These are phyloP conservation scores for Hansenula lynferdii DNA, from an alignment of 1,139 yeast genomes.

Conservation along the genomic window DNA sequence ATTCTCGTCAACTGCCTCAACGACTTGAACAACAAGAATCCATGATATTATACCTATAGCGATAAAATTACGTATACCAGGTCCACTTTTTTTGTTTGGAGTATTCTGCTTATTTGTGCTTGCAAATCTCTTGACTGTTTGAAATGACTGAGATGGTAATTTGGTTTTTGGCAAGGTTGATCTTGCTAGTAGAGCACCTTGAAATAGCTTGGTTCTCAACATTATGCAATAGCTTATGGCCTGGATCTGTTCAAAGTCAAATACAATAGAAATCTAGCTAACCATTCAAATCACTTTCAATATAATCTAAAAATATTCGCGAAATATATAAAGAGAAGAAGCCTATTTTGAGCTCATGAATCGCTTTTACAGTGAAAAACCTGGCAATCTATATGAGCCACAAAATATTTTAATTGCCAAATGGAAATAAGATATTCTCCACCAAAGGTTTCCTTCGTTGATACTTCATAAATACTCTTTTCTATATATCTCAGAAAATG, in stretches of 20 bases:
- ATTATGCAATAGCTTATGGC: background rate
- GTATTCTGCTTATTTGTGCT: background rate
- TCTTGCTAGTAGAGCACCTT: background rate
- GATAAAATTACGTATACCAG: conserved; percentile 44
- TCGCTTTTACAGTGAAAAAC: too few species aligned
- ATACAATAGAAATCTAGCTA: too few species aligned
- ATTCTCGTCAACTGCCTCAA: conserved; percentile 47
- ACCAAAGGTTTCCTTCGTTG: too few species aligned
- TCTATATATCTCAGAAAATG: too few species aligned
- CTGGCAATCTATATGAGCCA: too few species aligned
- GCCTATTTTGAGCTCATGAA: too few species aligned
- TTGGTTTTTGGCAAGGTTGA: background rate
- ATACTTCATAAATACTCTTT: too few species aligned
- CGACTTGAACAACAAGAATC: conserved; percentile 48
- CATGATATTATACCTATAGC: conserved; percentile 48
- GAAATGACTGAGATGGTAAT: background rate
- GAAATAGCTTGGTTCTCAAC: background rate
- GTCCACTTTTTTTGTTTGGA: conserved; percentile 24
- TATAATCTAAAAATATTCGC: too few species aligned
- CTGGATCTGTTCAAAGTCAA: background rate
- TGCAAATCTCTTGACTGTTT: background rate
- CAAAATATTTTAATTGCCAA: too few species aligned
- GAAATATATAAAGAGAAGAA: too few species aligned
- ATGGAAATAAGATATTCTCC: too few species aligned
- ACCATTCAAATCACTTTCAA: too few species aligned